These are phyloP conservation scores for Mucor lusitanicus DNA, from an alignment of 371 early-diverging fungal species.

Conservation along the genomic window DNA sequence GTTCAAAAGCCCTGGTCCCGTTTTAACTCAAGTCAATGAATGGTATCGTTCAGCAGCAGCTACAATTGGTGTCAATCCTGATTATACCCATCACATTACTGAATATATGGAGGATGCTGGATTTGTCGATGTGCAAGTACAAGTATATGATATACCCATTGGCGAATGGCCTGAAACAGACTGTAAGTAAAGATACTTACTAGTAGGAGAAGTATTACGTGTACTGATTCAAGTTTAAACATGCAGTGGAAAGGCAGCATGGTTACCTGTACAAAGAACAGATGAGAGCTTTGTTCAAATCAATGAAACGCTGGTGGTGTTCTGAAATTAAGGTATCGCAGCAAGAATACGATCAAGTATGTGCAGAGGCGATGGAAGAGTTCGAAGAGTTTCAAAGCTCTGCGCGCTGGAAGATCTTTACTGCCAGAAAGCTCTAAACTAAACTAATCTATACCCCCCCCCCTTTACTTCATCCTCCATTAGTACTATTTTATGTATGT, in stretches of 20 bases:
- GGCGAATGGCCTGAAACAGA: slow-evolving; percentile 51
- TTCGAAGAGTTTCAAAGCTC: slow-evolving; percentile 22
- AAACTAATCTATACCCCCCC: not conserved
- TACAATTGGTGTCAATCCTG: slow-evolving; percentile 29
- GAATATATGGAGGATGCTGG: slow-evolving; percentile 31
- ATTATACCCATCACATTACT: slow-evolving; percentile 20
- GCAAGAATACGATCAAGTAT: slow-evolving; percentile 25
- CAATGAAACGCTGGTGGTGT: slow-evolving; percentile 51
- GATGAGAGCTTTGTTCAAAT: slow-evolving; percentile 40
- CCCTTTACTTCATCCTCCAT: too few relatives aligned
- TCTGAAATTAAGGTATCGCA: slow-evolving; percentile 27
- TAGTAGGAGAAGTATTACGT: too few relatives aligned
- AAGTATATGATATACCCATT: slow-evolving; percentile 38
- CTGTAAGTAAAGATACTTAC: slow-evolving; percentile 19
- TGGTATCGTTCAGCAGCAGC: slow-evolving; percentile 35
- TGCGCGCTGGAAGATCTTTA: slow-evolving; percentile 29
- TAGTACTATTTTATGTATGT: not conserved
- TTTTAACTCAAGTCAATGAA: slow-evolving; percentile 37
- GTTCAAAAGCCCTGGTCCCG: slow-evolving; percentile 41
- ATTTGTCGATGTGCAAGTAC: slow-evolving; percentile 28
- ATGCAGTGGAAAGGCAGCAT: slow-evolving; percentile 38
- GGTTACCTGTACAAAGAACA: slow-evolving; percentile 51
- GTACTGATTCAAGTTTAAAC: not conserved
- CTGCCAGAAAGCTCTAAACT: slow-evolving; percentile 20
- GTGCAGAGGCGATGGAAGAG: slow-evolving; percentile 25